Conservation (phyloP, 768 basidiomycete genomes). For the Mycena maculata region DNA sequence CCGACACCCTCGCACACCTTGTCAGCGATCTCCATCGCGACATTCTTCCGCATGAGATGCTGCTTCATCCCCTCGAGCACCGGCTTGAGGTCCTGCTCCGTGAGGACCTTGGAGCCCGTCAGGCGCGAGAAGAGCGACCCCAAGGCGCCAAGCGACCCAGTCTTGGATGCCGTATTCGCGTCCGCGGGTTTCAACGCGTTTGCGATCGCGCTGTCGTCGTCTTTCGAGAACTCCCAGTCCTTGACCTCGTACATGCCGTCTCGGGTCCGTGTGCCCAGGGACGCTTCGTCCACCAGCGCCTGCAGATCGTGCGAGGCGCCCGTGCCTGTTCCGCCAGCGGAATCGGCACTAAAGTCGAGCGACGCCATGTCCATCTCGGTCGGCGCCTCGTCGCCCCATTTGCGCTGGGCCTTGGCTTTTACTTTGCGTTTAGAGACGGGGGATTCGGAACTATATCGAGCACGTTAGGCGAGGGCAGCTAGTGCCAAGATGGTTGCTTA, state of each 20-base stretch:
- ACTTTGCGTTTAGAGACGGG: slow-evolving; percentile 66
- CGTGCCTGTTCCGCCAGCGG: slow-evolving; percentile 41
- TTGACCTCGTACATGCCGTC: slow-evolving; percentile 76
- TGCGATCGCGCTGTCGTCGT: slow-evolving; percentile 65
- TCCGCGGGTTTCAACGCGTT: slow-evolving; percentile 63
- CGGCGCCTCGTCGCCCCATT: slow-evolving; percentile 89
- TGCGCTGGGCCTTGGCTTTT: slow-evolving; percentile 80
- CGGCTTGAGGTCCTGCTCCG: slow-evolving; percentile 85
- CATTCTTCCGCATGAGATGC: slow-evolving; percentile 98
- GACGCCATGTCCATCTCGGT: slow-evolving; percentile 92
- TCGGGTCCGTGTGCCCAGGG: slow-evolving; percentile 79
- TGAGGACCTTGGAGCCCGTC: slow-evolving; percentile 87
- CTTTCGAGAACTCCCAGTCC: slow-evolving; percentile 82
- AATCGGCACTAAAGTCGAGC: slow-evolving; percentile 82
- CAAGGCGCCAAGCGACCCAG: slow-evolving; percentile 70
- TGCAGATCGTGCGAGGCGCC: slow-evolving; percentile 62
- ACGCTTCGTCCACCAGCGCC: slow-evolving; percentile 73
- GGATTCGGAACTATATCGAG: slow-evolving; percentile 65
- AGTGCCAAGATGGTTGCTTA: slow-evolving; percentile 50
- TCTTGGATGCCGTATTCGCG: slow-evolving; percentile 46
- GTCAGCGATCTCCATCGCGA: slow-evolving; percentile 94
- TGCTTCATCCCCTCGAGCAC: slow-evolving; percentile 96
- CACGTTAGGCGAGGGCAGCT: slow-evolving; percentile 10
- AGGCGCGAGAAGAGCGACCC: slow-evolving; percentile 85
- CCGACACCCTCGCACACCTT: slow-evolving; percentile 97